Percentiles rank a stretch among this genome's conserved stretches.
Conservation (phyloP, 164 flowering plant genomes). For the Sedum album region DNA sequence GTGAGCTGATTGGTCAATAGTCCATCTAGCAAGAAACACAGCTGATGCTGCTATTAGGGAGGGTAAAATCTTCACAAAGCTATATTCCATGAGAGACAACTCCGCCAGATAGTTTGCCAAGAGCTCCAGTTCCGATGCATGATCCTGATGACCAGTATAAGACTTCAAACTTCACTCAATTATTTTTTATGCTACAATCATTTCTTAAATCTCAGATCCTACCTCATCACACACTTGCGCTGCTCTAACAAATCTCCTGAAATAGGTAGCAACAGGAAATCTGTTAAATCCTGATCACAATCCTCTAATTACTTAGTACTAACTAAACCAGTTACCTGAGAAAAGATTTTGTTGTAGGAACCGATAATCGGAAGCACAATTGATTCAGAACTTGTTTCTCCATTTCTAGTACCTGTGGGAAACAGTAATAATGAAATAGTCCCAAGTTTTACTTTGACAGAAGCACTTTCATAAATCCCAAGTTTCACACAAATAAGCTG, state of each 20-base stretch:
- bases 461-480: background rate
- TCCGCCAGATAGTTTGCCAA: slow-evolving; percentile 67
- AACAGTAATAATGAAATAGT: background rate
- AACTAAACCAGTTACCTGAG: slow-evolving; percentile 23
- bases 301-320: background rate
- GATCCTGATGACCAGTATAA: slow-evolving; percentile 27
- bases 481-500: background rate
- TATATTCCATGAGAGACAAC: slow-evolving; percentile 50
- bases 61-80: slow-evolving; percentile 47
- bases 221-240: slow-evolving; percentile 36
- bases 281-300: background rate
- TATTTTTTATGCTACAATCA: background rate
- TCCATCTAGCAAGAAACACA: slow-evolving; percentile 70
- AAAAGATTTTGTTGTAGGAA: slow-evolving; percentile 34
- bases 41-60: slow-evolving; percentile 66
- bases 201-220: background rate
- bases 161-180: background rate
- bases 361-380: slow-evolving; percentile 27
- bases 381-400: slow-evolving; percentile 27
- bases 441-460: background rate
- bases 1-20: slow-evolving; percentile 41
- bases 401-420: slow-evolving; percentile 33
- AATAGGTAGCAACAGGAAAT: slow-evolving; percentile 9
- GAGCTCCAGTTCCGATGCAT: slow-evolving; percentile 44
- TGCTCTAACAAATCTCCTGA: slow-evolving; percentile 39